Evolutionary conservation across 495 filamentous ascomycete species (phyloP).

Genomic region (Penicillium robsamsonii): DNA sequence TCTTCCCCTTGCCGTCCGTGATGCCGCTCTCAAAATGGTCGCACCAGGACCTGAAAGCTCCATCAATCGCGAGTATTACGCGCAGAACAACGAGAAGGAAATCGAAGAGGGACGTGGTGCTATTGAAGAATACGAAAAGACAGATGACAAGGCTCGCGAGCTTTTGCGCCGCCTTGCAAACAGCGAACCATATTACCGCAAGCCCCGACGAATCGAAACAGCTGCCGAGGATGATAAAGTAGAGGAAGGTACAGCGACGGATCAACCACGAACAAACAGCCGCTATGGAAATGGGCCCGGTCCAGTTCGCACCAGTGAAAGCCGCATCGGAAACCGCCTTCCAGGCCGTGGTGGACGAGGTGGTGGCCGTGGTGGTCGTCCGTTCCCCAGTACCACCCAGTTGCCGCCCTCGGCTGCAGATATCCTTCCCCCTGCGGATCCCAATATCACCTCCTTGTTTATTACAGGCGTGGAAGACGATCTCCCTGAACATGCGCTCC

Average conservation of each 20-base stretch:
- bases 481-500: constrained; percentile 84
- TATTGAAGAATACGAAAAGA: constrained; percentile 90
- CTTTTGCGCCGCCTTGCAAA: constrained; percentile 79
- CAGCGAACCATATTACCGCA: constrained; percentile 92
- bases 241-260: constrained; percentile 21
- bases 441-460: constrained; percentile 85
- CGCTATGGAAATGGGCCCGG: constrained; percentile 49
- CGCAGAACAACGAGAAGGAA: constrained; percentile 92
- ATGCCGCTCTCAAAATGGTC: constrained; percentile 97
- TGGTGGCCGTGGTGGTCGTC: constrained; percentile 55
- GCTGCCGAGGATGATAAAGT: constrained; percentile 41
- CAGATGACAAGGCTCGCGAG: constrained; percentile 92
- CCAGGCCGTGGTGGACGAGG: constrained; percentile 43
- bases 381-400: constrained; percentile 68
- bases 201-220: constrained; percentile 65
- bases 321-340: constrained; percentile 34
- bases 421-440: constrained; percentile 77
- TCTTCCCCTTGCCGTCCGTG: constrained; percentile 85
- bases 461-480: constrained; percentile 96
- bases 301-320: constrained; percentile 67
- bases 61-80: constrained; percentile 95
- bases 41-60: constrained; percentile 86
- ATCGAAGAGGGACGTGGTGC: constrained; percentile 85
- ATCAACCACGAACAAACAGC: constrained; percentile 35
- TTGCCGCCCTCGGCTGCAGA: constrained; percentile 78